Conservation (phyloP, 1,284 basidiomycete species). For the Bjerkandera adusta region DNA sequence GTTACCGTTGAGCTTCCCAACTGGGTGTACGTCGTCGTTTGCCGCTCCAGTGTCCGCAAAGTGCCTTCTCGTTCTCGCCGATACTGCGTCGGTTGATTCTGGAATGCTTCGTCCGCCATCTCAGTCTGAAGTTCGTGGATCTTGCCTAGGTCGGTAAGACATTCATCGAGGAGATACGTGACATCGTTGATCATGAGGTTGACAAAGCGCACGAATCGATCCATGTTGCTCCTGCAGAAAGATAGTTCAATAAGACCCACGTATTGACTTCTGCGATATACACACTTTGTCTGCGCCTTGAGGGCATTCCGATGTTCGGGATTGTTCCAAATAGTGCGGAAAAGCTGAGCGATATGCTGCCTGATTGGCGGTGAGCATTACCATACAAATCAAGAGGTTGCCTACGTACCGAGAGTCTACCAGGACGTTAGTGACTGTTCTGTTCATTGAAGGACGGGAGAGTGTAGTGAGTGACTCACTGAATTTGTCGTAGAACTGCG, state of each 20-base stretch:
- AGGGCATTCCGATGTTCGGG: conserved; percentile 84
- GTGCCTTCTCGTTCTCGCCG: conserved; percentile 84
- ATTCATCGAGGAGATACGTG: conserved; percentile 97
- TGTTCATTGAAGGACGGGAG: conserved; percentile 7
- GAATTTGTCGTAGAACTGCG: conserved; percentile 98
- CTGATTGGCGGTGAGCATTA: conserved; percentile 33
- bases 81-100: conserved; percentile 63
- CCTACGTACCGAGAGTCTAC: conserved; percentile 53
- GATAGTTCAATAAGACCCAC: not conserved
- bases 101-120: conserved; percentile 80
- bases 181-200: conserved; percentile 99
- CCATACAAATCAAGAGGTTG: conserved; percentile 1
- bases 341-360: conserved; percentile 81
- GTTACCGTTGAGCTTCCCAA: conserved; percentile 88
- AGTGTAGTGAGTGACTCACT: conserved; percentile 54
- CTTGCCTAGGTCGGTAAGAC: conserved; percentile 84
- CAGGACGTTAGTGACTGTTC: conserved; percentile 9
- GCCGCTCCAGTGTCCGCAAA: conserved; percentile 77
- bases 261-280: conserved; percentile 10
- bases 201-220: conserved; percentile 93
- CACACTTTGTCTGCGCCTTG: conserved; percentile 73
- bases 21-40: conserved; percentile 84
- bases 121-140: conserved; percentile 86
- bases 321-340: conserved; percentile 90
- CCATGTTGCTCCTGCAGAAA: conserved; percentile 62